These are phyloP conservation scores for Erigeron philadelphicus DNA, from an alignment of 140 eudicot genomes.

Conservation along the genomic window DNA sequence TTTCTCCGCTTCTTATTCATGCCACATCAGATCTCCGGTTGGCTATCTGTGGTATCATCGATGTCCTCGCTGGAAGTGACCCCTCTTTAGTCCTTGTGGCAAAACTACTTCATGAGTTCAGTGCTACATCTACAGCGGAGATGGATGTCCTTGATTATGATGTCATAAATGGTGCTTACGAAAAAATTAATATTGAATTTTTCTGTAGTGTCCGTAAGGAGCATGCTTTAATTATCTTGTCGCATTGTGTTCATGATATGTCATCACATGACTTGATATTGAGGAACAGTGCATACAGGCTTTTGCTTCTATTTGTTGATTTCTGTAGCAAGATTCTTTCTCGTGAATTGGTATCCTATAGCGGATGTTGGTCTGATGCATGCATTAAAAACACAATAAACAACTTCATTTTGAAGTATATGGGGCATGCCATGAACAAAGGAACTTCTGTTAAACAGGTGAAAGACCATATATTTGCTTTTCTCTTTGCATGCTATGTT, in stretches of 20 bases:
- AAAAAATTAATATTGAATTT: constrained; percentile 45
- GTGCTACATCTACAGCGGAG: constrained; percentile 59
- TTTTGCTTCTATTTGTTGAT: constrained; percentile 55
- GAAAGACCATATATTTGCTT: neutral
- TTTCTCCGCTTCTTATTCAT: constrained; percentile 65
- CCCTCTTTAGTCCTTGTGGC: constrained; percentile 53
- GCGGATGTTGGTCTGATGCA: constrained; percentile 42
- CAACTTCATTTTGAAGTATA: constrained; percentile 63
- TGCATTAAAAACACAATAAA: constrained; percentile 41
- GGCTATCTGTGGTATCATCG: constrained; percentile 67
- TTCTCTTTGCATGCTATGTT: neutral
- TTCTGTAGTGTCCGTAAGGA: constrained; percentile 44
- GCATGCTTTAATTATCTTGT: constrained; percentile 56
- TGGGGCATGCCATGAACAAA: constrained; percentile 75
- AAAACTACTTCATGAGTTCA: constrained; percentile 58
- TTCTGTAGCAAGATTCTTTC: constrained; percentile 45
- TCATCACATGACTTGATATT: constrained; percentile 67
- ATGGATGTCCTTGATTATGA: constrained; percentile 81
- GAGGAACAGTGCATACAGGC: constrained; percentile 66
- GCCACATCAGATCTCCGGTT: constrained; percentile 46
- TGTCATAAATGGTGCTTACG: constrained; percentile 58
- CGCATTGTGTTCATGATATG: constrained; percentile 83
- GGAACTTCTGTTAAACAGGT: constrained; percentile 71
- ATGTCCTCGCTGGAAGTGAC: constrained; percentile 50
- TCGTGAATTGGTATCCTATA: constrained; percentile 27